Conservation (phyloP, 345 rosid species). For the Conringia planisiliqua region DNA sequence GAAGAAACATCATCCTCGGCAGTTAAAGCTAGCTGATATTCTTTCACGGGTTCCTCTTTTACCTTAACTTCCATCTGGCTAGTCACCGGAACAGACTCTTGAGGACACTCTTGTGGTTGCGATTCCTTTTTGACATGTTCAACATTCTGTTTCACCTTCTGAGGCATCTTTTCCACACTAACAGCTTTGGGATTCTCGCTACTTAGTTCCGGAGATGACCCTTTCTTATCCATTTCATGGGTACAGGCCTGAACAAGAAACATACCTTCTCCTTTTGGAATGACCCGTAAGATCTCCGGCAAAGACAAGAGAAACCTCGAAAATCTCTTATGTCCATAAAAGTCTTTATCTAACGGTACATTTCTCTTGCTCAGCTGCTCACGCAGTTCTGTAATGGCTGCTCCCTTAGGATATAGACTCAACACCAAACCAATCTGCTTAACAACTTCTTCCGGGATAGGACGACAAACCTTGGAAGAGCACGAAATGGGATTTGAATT, state of each 20-base stretch:
- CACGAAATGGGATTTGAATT: conserved; percentile 26
- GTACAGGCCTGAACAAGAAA: conserved; percentile 29
- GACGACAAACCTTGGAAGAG: conserved; percentile 15
- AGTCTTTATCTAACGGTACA: conserved; percentile 46
- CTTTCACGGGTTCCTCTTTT: conserved; percentile 3
- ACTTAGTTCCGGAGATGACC: conserved; percentile 10
- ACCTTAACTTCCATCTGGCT: conserved; percentile 16
- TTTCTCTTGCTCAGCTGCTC: conserved; percentile 45
- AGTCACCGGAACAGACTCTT: conserved; percentile 19
- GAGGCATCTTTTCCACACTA: conserved; percentile 24
- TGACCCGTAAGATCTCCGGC: conserved; percentile 55
- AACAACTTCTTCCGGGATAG: conserved; percentile 46
- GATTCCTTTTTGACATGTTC: conserved; percentile 26
- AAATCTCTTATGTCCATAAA: conserved; percentile 61
- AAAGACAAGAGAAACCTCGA: conserved; percentile 59
- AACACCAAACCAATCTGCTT: conserved; percentile 49
- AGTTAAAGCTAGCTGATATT: background rate
- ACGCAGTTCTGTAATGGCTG: conserved; percentile 48
- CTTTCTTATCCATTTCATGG: conserved; percentile 28
- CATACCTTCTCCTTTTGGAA: conserved; percentile 40
- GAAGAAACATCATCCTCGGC: conserved; percentile 24
- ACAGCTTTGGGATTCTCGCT: conserved; percentile 16
- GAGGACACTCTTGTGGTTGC: conserved; percentile 15
- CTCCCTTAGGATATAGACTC: conserved; percentile 52
- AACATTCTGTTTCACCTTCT: conserved; percentile 12